Evolutionary conservation across 495 filamentous ascomycete genomes (phyloP).

Genomic region (Xylaria curta): DNA sequence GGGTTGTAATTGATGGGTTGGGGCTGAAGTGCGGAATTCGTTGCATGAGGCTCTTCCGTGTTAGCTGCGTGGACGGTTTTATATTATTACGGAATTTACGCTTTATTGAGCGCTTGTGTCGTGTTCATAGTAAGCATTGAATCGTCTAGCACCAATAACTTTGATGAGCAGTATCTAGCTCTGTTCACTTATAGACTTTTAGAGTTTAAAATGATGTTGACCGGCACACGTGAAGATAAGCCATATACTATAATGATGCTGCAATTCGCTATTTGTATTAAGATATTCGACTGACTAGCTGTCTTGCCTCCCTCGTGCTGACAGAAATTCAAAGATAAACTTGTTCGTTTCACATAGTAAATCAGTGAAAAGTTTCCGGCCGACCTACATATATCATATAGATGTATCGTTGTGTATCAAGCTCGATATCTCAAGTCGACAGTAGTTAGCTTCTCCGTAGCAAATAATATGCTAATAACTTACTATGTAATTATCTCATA

Average conservation of each 20-base stretch:
- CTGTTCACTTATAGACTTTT: not conserved
- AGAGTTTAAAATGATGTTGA: not conserved
- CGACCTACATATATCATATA: too few species aligned
- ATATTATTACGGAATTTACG: not conserved
- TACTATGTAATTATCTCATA: not conserved
- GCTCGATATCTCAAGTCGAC: not conserved
- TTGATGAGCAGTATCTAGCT: not conserved
- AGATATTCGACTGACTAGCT: not conserved
- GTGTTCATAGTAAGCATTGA: not conserved
- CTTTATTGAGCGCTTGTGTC: not conserved
- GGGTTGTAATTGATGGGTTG: not conserved
- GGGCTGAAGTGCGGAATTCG: conserved; percentile 1
- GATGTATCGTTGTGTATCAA: not conserved
- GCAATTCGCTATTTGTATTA: not conserved
- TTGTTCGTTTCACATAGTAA: too few species aligned
- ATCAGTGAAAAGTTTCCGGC: too few species aligned
- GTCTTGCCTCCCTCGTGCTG: not conserved
- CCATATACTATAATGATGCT: not conserved
- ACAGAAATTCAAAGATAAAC: not conserved
- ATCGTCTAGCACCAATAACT: not conserved
- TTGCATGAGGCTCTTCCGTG: not conserved
- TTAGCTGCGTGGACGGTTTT: not conserved
- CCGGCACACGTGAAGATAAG: not conserved
- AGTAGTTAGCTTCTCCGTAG: not conserved
- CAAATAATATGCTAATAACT: not conserved